Evolutionary conservation across 805 yeast genomes (phyloP).

Genomic region (Candida arabinofermentans): DNA sequence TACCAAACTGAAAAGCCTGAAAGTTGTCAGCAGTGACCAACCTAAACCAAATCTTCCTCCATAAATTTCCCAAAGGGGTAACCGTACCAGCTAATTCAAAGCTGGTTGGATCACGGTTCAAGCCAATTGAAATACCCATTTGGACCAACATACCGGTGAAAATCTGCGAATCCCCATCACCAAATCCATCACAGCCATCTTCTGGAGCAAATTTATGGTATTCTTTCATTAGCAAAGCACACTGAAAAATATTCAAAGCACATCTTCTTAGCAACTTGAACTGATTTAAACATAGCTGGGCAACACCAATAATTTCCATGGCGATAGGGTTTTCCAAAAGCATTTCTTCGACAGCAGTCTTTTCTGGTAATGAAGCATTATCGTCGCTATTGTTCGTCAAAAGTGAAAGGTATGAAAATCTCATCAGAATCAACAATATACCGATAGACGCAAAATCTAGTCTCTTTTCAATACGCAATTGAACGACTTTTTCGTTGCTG

Average conservation of each 20-base stretch:
- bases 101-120: constrained; percentile 62
- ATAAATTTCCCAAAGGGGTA: constrained; percentile 36
- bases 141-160: constrained; percentile 54
- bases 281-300: constrained; percentile 52
- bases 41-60: constrained; percentile 58
- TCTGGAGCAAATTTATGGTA: constrained; percentile 50
- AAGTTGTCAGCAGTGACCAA: constrained; percentile 43
- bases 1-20: constrained; percentile 46
- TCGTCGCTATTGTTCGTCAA: constrained; percentile 25
- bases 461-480: constrained; percentile 36
- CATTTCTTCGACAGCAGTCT: constrained; percentile 30
- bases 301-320: constrained; percentile 41
- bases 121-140: constrained; percentile 64
- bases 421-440: constrained; percentile 38
- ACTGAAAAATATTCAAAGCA: constrained; percentile 50
- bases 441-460: constrained; percentile 48
- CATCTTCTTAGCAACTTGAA: constrained; percentile 47
- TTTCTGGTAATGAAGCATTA: constrained; percentile 14
- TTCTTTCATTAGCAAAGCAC: constrained; percentile 46
- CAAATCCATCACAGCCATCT: constrained; percentile 50
- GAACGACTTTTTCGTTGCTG: constrained; percentile 28
- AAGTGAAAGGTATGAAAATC: constrained; percentile 41
- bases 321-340: constrained; percentile 44
- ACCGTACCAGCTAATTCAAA: constrained; percentile 27
- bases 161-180: constrained; percentile 56